Evolutionary conservation across 2,329 filamentous ascomycete genomes (phyloP).

Genomic region (Sporothrix schenckii): DNA sequence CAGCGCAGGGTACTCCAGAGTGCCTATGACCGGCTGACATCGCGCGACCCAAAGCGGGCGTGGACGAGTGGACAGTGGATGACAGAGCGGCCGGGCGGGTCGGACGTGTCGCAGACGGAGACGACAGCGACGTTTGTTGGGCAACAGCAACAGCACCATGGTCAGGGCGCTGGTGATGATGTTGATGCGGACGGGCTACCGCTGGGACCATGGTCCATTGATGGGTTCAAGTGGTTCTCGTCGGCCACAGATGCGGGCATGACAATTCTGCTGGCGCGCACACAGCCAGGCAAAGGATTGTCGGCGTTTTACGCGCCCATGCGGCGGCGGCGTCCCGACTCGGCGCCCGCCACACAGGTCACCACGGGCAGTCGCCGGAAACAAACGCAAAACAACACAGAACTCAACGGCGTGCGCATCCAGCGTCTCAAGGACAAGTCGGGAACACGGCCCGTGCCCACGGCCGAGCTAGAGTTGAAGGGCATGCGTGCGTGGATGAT

Average conservation of each 20-base stretch:
- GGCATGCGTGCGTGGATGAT: conserved; percentile 68
- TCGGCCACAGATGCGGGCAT: conserved; percentile 67
- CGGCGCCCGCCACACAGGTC: conserved; percentile 38
- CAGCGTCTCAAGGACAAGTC: conserved; percentile 73
- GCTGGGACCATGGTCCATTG: conserved; percentile 62
- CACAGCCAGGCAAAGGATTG: conserved; percentile 52
- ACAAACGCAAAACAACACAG: conserved; percentile 39
- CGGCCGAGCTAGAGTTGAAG: conserved; percentile 69
- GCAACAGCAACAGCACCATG: conserved; percentile 31
- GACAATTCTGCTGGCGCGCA: conserved; percentile 66
- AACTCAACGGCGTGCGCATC: conserved; percentile 69
- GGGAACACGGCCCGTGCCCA: conserved; percentile 70
- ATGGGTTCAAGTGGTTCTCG: conserved; percentile 74
- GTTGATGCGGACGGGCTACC: conserved; percentile 41
- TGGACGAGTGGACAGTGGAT: conserved; percentile 81
- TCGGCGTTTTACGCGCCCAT: conserved; percentile 69
- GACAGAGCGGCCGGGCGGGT: conserved; percentile 71
- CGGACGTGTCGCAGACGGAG: conserved; percentile 69
- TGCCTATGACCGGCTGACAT: conserved; percentile 57
- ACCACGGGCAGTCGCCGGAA: conserved; percentile 39
- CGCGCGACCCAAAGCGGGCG: conserved; percentile 52
- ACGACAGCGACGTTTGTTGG: conserved; percentile 54
- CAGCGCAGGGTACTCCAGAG: conserved; percentile 53
- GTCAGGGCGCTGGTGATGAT: conserved; percentile 34
- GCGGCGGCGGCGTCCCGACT: conserved; percentile 46